Evolutionary conservation across 108 stramenopile species (phyloP).

Genomic region (Cyclotella baltica): DNA sequence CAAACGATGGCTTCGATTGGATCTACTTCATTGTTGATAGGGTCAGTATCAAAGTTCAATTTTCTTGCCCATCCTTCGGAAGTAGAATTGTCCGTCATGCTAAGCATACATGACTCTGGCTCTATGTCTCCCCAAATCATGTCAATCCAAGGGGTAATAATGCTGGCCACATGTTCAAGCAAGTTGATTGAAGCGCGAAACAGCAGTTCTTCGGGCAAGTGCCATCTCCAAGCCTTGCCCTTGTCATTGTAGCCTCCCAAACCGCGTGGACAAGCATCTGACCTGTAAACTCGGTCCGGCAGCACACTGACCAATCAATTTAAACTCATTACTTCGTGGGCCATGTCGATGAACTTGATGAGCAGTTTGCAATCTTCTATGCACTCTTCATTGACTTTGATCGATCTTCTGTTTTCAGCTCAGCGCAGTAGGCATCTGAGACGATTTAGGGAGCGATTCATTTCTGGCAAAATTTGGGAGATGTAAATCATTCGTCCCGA

Average conservation of each 20-base stretch:
- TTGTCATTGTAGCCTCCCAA: constrained; percentile 34
- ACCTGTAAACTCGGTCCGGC: constrained; percentile 18
- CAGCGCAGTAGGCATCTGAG: not conserved
- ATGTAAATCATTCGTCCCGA: no score
- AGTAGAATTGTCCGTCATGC: no score
- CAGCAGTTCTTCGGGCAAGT: constrained; percentile 16
- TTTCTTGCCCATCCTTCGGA: no score
- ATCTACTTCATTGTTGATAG: constrained; percentile 6
- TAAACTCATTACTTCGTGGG: constrained; percentile 15
- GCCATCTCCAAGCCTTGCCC: constrained; percentile 34
- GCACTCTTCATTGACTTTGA: not conserved
- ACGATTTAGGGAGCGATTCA: no score
- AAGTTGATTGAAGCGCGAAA: constrained; percentile 43
- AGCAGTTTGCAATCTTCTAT: not conserved
- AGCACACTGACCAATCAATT: constrained; percentile 5
- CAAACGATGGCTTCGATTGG: constrained; percentile 19
- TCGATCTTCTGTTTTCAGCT: constrained; percentile 8
- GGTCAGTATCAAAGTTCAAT: no score
- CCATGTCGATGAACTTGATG: no score
- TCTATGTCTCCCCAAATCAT: not conserved
- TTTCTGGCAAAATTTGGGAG: no score
- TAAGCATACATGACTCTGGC: no score
- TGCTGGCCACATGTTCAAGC: constrained; percentile 18
- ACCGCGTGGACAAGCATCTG: constrained; percentile 28
- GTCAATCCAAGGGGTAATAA: constrained; percentile 39